Base-by-base conservation (phyloP, 768 basidiomycete species). In the Psilocybe tampanensis region DNA sequence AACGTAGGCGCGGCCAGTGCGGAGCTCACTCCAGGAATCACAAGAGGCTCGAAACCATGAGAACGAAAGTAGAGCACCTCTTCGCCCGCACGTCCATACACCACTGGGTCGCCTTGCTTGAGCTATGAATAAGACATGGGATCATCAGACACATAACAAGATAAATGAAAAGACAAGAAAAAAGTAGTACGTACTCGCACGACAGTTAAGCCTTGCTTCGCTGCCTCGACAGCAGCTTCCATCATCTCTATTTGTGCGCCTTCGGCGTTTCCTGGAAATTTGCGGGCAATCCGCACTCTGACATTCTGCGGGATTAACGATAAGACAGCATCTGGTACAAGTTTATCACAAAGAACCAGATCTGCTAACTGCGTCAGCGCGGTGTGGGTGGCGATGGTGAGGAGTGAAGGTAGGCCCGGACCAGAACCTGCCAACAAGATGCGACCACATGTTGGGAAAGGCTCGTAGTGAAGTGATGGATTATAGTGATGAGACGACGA, bases 221-320 rank as follows among this genome's bases (percentile, higher is more conserved):
- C 95, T 12, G 88, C 94, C 29, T 89, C 90, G 8, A 98, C 75
- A 2, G 94, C 97, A 4, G 89, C 85, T 58, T 90, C 85, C 94
- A 97, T 96, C 81, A 98, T 86, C 73, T 98, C 97, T 34, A 80
- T 83, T 70, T 99, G 97, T 1, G 95, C 94, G 13, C 89, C 89
- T 47, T 99, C 96, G 2, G 94, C 93, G 68, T 98, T 98, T 0
- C 97, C 97, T 0, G 97, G 97, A 74, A 96, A 98, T 67, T 99
- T 99, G 62, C 89, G 89, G 17, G 97, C 97, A 64, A 98, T 97
- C 47, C 88, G 87, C 8, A 98, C 80, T 54, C 88, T 81, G 0
- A 88, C 82, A 23, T 76, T 72, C 6, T 78, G 70, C 0, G 95
- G 96, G 51, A 98, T 92, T 23, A 98, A 78, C 0, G 82, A 86